phyloP scores from a whole-genome alignment of 176 grass and related monocot genomes.

The Avena sativa region DNA sequence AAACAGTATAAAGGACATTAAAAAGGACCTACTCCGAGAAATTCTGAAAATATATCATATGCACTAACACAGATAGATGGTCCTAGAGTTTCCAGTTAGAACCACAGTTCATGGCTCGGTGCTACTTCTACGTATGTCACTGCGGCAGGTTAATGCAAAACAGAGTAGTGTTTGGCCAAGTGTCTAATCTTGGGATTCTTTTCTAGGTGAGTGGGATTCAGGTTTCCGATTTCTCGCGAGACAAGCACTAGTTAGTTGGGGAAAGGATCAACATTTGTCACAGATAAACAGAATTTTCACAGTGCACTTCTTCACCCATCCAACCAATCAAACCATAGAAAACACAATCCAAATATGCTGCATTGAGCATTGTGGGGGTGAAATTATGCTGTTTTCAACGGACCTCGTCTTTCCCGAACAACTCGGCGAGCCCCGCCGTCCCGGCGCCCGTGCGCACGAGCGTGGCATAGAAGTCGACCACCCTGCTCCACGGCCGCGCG shows the following conservation, averaged over 20 bases:
- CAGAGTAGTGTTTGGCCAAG: background rate
- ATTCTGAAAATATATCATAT: background rate
- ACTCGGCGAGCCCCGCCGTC: constrained; percentile 46
- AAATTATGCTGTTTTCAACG: background rate
- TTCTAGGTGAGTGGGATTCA: background rate
- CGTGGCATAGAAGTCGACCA: constrained; percentile 74
- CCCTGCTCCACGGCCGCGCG: constrained; percentile 68
- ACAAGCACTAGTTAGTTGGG: background rate
- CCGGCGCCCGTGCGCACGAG: constrained; percentile 60
- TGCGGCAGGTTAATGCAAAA: background rate
- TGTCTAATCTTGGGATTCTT: background rate
- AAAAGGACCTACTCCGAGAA: background rate
- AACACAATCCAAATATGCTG: background rate
- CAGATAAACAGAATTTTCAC: background rate
- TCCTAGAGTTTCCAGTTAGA: background rate
- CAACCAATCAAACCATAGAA: background rate
- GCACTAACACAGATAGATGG: background rate
- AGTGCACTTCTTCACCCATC: background rate
- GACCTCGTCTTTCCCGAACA: constrained; percentile 64
- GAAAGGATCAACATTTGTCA: background rate
- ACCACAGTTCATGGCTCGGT: background rate
- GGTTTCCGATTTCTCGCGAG: background rate
- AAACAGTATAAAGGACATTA: background rate
- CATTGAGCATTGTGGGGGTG: background rate
- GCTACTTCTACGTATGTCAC: background rate